Percentiles rank a stretch among this genome's conserved stretches.
Conservation (phyloP, 441 rosid genomes). For the Aquilaria agallochum region DNA sequence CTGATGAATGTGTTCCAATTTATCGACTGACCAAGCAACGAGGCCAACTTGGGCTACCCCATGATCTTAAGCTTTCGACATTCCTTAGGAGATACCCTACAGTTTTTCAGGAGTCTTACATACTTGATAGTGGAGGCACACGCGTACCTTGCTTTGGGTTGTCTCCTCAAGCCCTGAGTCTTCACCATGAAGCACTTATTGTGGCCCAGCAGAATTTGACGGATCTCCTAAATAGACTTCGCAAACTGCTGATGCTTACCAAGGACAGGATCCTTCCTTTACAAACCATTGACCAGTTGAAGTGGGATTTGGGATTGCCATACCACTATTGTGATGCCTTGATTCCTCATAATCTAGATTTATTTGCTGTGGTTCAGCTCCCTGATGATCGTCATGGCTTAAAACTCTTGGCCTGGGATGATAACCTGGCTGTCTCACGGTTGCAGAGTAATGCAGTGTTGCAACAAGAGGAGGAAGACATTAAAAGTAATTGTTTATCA, state of each 20-base stretch:
- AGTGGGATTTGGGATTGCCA: slow-evolving; percentile 90
- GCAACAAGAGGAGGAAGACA: slow-evolving; percentile 24
- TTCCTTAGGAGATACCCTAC: slow-evolving; percentile 69
- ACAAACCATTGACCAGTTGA: slow-evolving; percentile 73
- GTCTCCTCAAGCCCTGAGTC: slow-evolving; percentile 43
- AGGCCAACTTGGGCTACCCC: slow-evolving; percentile 62
- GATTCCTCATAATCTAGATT: slow-evolving; percentile 34
- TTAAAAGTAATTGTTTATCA: slow-evolving; percentile 26
- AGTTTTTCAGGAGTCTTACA: slow-evolving; percentile 43
- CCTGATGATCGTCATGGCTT: slow-evolving; percentile 55
- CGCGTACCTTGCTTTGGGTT: slow-evolving; percentile 68
- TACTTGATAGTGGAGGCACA: slow-evolving; percentile 67
- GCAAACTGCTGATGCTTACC: slow-evolving; percentile 78
- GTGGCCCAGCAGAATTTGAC: slow-evolving; percentile 20
- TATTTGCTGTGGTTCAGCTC: slow-evolving; percentile 46
- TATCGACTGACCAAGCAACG: slow-evolving; percentile 45
- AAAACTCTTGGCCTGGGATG: slow-evolving; percentile 50
- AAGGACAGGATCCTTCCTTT: slow-evolving; percentile 53
- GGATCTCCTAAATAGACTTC: slow-evolving; percentile 44
- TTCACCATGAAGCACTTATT: slow-evolving; percentile 35
- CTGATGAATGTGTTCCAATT: slow-evolving; percentile 38
- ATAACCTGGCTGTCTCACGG: slow-evolving; percentile 51
- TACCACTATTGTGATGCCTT: slow-evolving; percentile 41
- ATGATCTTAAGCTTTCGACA: slow-evolving; percentile 55
- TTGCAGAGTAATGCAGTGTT: slow-evolving; percentile 35